These are phyloP conservation scores for Cladosporium sp. DNA, from an alignment of 2,329 filamentous ascomycete species.

Conservation along the genomic window DNA sequence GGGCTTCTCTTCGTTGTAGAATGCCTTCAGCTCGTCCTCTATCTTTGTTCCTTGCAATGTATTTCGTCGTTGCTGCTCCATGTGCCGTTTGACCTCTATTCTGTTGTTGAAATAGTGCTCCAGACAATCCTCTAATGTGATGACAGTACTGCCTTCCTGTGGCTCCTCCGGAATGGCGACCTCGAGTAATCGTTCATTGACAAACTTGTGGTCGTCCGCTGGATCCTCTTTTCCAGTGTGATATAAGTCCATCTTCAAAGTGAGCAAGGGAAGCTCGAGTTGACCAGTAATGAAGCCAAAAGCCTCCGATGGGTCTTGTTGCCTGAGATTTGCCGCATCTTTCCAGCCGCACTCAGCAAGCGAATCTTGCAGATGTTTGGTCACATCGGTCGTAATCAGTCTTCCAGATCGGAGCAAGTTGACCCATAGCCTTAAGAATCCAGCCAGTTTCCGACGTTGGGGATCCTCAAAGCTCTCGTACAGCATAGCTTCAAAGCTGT, in stretches of 20 bases:
- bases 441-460: slow-evolving; percentile 67
- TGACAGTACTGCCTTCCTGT: slow-evolving; percentile 52
- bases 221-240: slow-evolving; percentile 82
- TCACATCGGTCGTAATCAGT: slow-evolving; percentile 80
- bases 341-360: slow-evolving; percentile 84
- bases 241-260: slow-evolving; percentile 90
- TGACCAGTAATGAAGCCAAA: slow-evolving; percentile 93
- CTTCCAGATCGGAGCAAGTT: slow-evolving; percentile 84
- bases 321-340: slow-evolving; percentile 70
- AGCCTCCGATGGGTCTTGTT: slow-evolving; percentile 94
- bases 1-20: slow-evolving; percentile 26
- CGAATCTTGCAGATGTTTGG: slow-evolving; percentile 74
- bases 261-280: slow-evolving; percentile 79
- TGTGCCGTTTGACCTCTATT: slow-evolving; percentile 79
- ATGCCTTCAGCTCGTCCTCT: slow-evolving; percentile 14
- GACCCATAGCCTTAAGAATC: slow-evolving; percentile 81
- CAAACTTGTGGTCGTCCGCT: slow-evolving; percentile 87
- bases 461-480: slow-evolving; percentile 74
- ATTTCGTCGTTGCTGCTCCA: slow-evolving; percentile 54
- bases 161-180: slow-evolving; percentile 79
- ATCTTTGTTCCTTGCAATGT: slow-evolving; percentile 48
- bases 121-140: slow-evolving; percentile 85
- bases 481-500: slow-evolving; percentile 89
- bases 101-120: slow-evolving; percentile 93
- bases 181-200: slow-evolving; percentile 86